Evolutionary conservation across 2,329 filamentous ascomycete species (phyloP), one percentile per base, ranked within the genome.

Genomic region (Graphiopsis chlorocephala): DNA sequence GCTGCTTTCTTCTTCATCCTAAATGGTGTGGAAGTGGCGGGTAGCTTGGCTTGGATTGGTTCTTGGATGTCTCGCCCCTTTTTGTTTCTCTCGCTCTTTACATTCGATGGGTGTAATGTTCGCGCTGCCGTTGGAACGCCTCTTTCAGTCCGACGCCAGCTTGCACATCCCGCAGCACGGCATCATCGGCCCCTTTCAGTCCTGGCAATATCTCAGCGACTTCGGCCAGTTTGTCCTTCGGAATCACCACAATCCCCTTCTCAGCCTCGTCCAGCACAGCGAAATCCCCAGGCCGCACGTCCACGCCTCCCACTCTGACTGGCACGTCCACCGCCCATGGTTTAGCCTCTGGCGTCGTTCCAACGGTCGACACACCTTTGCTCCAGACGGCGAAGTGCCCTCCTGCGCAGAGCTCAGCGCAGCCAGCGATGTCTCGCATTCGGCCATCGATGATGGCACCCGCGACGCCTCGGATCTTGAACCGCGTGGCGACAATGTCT

Each of bases 401-500:
- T 20, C 68, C 66, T 25, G 63, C 53, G 35, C 79, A 81, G 12
- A 84, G 84, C 72, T 90, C 86, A 17, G 77, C 78, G 31, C 67
- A 65, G 12, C 68, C 62, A 17, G 52, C 52, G 20, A 92, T 71
- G 78, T 93, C 90, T 66, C 90, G 82, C 6, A 89, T 85, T 45
- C 90, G 80, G 0, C 90, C 90, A 69, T 86, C 83, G 8, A 91
- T 87, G n/a, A 92, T 78, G 12, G 89, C 83, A 2, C 83, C 89
- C 68, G 81, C 80, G 20, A 85, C 85, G 15, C 85, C 84, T 12
- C 88, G 80, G 15, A 83, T 74, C 71, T 87, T 86, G 84, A 92
- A 90, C 23, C 90, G 82, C 31, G 85, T 79, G 5, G 88, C 90
- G 84, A 92, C 90, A 68, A 93, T 91, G 20, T 90, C 90, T n/a